A percentile compares a stretch with the other conserved stretches of the same genome.
phyloP scores from a whole-genome alignment of 768 basidiomycete species.

The Kwoniella pini region DNA sequence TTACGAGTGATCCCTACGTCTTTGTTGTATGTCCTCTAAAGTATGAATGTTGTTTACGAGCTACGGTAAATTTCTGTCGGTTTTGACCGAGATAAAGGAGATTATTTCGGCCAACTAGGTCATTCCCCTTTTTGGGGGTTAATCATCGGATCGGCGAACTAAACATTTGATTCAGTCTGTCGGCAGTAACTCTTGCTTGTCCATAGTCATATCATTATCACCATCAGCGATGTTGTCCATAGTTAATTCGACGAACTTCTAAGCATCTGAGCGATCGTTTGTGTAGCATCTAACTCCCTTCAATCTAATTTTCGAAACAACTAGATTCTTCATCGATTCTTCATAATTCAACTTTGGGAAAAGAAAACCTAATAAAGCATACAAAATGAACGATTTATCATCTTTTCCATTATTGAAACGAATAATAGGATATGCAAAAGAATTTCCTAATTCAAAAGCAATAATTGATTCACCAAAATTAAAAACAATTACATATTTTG shows the following conservation, averaged over 20 bases:
- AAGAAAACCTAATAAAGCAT: too few species aligned
- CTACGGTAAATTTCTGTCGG: conserved; percentile 5
- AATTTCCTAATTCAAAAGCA: conserved; percentile 14
- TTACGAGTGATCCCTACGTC: too few species aligned
- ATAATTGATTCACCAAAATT: conserved; percentile 23
- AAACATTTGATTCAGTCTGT: background rate
- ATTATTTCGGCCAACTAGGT: conserved; percentile 3
- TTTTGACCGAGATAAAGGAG: conserved; percentile 6
- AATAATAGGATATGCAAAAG: conserved; percentile 9
- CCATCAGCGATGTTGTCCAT: too few species aligned
- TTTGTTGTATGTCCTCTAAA: background rate
- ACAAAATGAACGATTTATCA: too few species aligned
- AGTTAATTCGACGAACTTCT: too few species aligned
- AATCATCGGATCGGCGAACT: background rate
- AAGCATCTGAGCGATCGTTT: too few species aligned
- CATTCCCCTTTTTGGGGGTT: background rate
- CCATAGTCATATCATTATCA: too few species aligned
- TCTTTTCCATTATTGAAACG: conserved; percentile 19
- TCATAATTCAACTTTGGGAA: too few species aligned
- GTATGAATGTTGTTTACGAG: background rate
- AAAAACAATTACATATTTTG: conserved; percentile 12
- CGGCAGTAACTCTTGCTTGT: background rate
- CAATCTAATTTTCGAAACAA: too few species aligned
- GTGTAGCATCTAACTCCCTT: too few species aligned
- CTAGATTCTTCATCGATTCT: too few species aligned